Conservation (phyloP, 495 filamentous ascomycete genomes). For the Penicillium macrosclerotiorum region DNA sequence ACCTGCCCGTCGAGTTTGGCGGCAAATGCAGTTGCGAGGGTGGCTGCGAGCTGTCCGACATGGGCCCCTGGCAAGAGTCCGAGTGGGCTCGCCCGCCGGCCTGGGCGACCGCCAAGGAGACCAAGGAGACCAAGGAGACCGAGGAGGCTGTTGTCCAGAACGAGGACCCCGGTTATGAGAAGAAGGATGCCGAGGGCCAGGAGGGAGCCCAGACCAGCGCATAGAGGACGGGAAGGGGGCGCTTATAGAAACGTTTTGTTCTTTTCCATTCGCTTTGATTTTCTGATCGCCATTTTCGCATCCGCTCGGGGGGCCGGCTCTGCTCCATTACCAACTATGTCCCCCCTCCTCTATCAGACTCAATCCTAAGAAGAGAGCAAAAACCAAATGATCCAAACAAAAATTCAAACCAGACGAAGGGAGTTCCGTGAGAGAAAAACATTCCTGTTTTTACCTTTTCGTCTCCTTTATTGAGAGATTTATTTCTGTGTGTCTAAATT, state of each 20-base stretch:
- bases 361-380: neutral
- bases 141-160: constrained; percentile 28
- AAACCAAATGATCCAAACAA: constrained; percentile 5
- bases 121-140: constrained; percentile 41
- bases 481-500: too few relatives aligned
- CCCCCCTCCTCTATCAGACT: neutral
- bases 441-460: too few relatives aligned
- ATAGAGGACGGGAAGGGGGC: constrained; percentile 22
- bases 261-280: constrained; percentile 1
- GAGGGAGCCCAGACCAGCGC: constrained; percentile 31
- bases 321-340: neutral
- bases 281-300: constrained; percentile 13
- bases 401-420: too few relatives aligned
- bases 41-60: constrained; percentile 84
- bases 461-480: too few relatives aligned
- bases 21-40: constrained; percentile 78
- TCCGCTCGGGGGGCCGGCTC: constrained; percentile 5
- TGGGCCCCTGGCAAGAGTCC: constrained; percentile 86
- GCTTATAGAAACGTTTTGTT: constrained; percentile 2
- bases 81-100: constrained; percentile 68
- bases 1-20: constrained; percentile 84
- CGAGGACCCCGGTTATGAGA: constrained; percentile 30
- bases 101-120: constrained; percentile 55
- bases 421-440: too few relatives aligned
- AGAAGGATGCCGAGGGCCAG: constrained; percentile 32